Base-by-base conservation (phyloP, 495 filamentous ascomycete species). In the Neurospora sp. region DNA sequence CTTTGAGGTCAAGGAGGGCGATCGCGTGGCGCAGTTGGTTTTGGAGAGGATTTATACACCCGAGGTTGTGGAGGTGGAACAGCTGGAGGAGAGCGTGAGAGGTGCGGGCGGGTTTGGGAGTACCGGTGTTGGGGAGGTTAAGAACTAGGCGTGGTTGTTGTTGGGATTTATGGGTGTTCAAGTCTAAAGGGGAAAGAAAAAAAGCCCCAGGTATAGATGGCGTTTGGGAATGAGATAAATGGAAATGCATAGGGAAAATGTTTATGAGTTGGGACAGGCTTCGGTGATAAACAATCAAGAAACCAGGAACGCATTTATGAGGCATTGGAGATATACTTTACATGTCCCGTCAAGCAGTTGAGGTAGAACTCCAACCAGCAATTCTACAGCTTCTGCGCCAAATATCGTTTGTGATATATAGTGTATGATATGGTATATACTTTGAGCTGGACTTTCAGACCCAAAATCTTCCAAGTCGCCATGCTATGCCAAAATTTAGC, bases 51-150 rank as follows among this genome's bases (percentile, higher is more conserved):
- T 98, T 74, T 92, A 90, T 76, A 98, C 94, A 42, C 95, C 96
- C 9, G 93, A 97, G 46, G 92, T 98, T 27, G 78, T 90, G 70
- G 94, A 96, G 77, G 96, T 98, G 10, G 86, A 92, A 82, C 89
- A 94, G 83, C 82, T 99, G 73, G 93, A 96, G 79, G 93, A 93
- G 87, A 97, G 93, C 78, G 92, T 95, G 27, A 85, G 96, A 70
- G 96, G 96, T 31, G 93, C 89, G 0, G 95, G 94, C 20, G 96
- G 96, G 10, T 99, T 99, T 78, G 96, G 96, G 40, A 97, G 94
- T 77, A 99, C 96, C 16, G 96, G 95, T 14, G 77, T 66, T 16
- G 95, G 95, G 14, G 54, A 66, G 14, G 54, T 66, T 1, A 35
- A 72, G 79, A 85, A 74, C 83, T 88, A 79, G 81, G 70, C 23